Percentiles rank a stretch among this genome's conserved stretches.
Evolutionary conservation across 2,329 filamentous ascomycete genomes (phyloP).

Genomic region (Ramularia collo-cygni): DNA sequence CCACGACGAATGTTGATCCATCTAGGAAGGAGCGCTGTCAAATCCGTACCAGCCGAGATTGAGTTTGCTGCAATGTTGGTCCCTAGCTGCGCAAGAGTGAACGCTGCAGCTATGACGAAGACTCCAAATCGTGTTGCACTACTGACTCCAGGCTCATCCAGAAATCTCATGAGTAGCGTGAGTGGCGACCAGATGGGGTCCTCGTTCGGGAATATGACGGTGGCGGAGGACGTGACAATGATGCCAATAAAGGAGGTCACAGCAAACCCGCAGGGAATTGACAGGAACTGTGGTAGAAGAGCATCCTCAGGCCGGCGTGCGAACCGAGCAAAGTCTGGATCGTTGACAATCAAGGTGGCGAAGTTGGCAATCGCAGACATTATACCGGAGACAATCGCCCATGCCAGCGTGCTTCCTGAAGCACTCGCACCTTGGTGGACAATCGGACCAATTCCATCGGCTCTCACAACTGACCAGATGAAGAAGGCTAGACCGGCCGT

Average conservation of each 20-base stretch:
- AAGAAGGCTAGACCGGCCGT: slow-evolving; percentile 78
- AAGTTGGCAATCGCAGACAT: slow-evolving; percentile 91
- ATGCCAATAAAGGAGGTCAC: slow-evolving; percentile 66
- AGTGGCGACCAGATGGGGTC: slow-evolving; percentile 32
- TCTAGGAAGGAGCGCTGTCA: slow-evolving; percentile 46
- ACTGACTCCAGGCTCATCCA: slow-evolving; percentile 33
- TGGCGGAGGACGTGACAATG: slow-evolving; percentile 45
- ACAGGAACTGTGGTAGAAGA: slow-evolving; percentile 67
- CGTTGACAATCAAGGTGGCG: slow-evolving; percentile 62
- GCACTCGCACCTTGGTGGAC: slow-evolving; percentile 59
- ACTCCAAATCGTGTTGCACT: slow-evolving; percentile 45
- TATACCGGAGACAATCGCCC: slow-evolving; percentile 76
- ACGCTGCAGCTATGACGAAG: slow-evolving; percentile 42
- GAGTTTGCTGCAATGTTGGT: slow-evolving; percentile 54
- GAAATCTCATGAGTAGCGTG: slow-evolving; percentile 36
- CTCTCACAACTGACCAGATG: slow-evolving; percentile 76
- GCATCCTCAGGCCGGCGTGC: slow-evolving; percentile 68
- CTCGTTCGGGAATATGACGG: slow-evolving; percentile 35
- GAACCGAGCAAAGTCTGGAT: slow-evolving; percentile 71
- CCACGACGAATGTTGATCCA: slow-evolving; percentile 69
- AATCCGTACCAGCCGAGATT: slow-evolving; percentile 48
- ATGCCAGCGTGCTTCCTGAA: slow-evolving; percentile 63
- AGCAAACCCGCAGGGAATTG: slow-evolving; percentile 42
- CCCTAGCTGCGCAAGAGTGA: slow-evolving; percentile 46
- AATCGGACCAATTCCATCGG: slow-evolving; percentile 77